Conservation (phyloP, 129 eudicot genomes). For the Oenanthe sinensis region DNA sequence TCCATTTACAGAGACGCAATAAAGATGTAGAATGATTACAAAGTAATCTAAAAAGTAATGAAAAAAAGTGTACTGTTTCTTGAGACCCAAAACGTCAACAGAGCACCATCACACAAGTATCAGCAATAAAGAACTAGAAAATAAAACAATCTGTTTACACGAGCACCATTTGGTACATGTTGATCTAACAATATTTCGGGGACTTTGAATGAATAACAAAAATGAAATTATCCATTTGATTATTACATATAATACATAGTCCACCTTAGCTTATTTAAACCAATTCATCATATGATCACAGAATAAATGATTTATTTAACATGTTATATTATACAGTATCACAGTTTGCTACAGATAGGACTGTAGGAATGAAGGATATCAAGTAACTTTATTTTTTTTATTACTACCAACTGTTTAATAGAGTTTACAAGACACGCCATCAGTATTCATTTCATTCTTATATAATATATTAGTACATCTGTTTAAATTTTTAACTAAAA, state of each 20-base stretch:
- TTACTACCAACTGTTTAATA: neutral
- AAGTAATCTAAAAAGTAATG: neutral
- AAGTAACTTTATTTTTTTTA: neutral
- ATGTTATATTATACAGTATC: neutral
- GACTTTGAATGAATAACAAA: neutral
- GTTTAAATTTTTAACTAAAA: neutral
- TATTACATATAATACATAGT: neutral
- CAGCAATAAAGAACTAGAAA: neutral
- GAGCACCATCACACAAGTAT: neutral
- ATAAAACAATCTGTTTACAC: neutral
- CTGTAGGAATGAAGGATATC: neutral
- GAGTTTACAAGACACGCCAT: neutral
- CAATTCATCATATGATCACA: neutral
- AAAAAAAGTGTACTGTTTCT: neutral
- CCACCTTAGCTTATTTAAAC: neutral
- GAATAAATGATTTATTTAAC: neutral
- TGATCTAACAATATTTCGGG: neutral
- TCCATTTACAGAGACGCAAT: neutral
- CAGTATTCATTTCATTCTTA: neutral
- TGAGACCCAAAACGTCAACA: neutral
- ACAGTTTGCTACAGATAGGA: neutral
- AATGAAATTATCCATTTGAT: neutral
- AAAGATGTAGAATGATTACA: neutral
- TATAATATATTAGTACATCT: neutral
- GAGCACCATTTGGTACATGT: neutral